Percentiles rank a stretch among this genome's conserved stretches.
Evolutionary conservation across 768 basidiomycete species (phyloP).

Genomic region (Pulveroboletus sp.): DNA sequence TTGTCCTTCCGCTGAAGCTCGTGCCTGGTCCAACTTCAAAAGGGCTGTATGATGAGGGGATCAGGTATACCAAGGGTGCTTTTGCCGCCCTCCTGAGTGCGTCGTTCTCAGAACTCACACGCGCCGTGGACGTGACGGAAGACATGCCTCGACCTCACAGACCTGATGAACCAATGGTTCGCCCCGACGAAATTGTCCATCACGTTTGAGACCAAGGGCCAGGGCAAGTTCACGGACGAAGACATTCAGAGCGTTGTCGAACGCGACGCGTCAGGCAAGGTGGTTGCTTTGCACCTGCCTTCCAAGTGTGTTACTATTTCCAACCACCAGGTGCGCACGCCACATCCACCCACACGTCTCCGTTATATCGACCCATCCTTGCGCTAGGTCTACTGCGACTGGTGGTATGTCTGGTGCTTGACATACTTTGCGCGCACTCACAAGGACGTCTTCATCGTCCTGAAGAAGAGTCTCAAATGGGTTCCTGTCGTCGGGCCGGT

Average conservation of each 20-base stretch:
- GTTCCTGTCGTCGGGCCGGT: slow-evolving; percentile 89
- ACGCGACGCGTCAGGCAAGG: slow-evolving; percentile 51
- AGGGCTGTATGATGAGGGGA: slow-evolving; percentile 59
- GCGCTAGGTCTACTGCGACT: slow-evolving; percentile 66
- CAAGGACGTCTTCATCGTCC: slow-evolving; percentile 78
- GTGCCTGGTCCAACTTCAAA: slow-evolving; percentile 56
- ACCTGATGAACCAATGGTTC: slow-evolving; percentile 78
- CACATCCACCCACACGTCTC: neutral
- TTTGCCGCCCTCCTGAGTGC: slow-evolving; percentile 72
- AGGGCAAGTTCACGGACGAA: slow-evolving; percentile 55
- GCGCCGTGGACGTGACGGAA: neutral
- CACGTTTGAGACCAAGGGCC: slow-evolving; percentile 68
- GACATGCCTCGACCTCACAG: slow-evolving; percentile 32
- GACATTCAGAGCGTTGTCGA: slow-evolving; percentile 56
- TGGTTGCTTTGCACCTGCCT: slow-evolving; percentile 64
- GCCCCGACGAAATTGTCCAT: slow-evolving; percentile 69
- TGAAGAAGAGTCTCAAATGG: slow-evolving; percentile 88
- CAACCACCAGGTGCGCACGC: slow-evolving; percentile 77
- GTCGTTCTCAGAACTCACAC: slow-evolving; percentile 23
- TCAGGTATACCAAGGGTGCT: slow-evolving; percentile 77
- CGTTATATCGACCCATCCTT: slow-evolving; percentile 2
- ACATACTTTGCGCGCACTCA: slow-evolving; percentile 68
- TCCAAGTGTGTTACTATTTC: slow-evolving; percentile 79
- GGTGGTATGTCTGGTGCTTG: slow-evolving; percentile 88
- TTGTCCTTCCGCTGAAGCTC: slow-evolving; percentile 62